Percentiles rank a stretch among this genome's conserved stretches.
phyloP scores from a whole-genome alignment of 1,284 basidiomycete genomes.

The Chalciporus sp. region DNA sequence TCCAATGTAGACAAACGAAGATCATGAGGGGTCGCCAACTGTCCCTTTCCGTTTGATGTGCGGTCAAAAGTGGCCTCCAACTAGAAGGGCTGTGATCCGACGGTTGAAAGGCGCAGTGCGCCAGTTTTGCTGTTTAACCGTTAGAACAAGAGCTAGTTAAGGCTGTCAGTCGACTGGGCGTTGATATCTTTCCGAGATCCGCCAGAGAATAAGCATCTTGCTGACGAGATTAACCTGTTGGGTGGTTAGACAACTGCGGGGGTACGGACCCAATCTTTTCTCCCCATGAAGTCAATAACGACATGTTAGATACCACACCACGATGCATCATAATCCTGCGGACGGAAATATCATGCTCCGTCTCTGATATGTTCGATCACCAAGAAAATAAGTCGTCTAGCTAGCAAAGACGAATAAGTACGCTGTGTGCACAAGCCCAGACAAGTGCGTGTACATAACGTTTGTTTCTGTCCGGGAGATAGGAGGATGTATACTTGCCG shows the following conservation, averaged over 20 bases:
- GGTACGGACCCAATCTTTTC: conserved; percentile 12
- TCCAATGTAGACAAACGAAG: conserved; percentile 25
- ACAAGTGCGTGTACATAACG: conserved; percentile 7
- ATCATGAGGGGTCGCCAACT: conserved; percentile 17
- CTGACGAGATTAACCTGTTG: conserved; percentile 32
- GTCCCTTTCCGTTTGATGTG: conserved; percentile 1
- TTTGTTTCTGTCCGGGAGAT: conserved; percentile 5
- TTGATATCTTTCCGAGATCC: conserved; percentile 15
- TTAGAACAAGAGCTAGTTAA: neutral
- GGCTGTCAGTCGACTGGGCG: neutral
- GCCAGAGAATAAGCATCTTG: conserved; percentile 9
- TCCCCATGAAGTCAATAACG: conserved; percentile 17
- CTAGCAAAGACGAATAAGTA: conserved; percentile 22
- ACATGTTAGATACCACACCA: conserved; percentile 22
- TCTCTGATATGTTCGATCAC: conserved; percentile 22
- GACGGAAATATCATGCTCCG: conserved; percentile 20
- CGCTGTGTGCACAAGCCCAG: conserved; percentile 18
- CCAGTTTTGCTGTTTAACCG: neutral
- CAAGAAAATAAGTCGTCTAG: conserved; percentile 23
- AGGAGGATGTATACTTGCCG: conserved; percentile 13
- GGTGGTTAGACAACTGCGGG: conserved; percentile 15
- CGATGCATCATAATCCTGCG: conserved; percentile 14
- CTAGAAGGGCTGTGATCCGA: conserved; percentile 10
- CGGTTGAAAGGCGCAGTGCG: neutral
- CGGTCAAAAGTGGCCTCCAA: conserved; percentile 2